Conservation (phyloP, 208 protist genomes). For the Novymonas esmeraldas region DNA sequence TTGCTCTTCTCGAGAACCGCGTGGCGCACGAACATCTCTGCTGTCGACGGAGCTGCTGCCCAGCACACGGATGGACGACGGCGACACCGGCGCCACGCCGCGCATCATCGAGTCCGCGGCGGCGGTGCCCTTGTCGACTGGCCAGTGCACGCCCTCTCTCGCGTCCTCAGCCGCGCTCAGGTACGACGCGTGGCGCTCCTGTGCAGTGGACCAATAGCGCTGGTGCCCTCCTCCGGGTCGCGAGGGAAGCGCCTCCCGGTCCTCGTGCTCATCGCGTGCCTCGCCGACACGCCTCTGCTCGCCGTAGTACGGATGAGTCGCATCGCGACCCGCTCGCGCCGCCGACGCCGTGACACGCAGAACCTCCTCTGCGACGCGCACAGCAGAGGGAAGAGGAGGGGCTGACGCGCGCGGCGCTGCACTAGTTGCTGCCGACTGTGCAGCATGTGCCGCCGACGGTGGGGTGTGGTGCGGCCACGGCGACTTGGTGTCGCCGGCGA, state of each 20-base stretch:
- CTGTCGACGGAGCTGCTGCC: not conserved
- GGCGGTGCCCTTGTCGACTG: too few species aligned
- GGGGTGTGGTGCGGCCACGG: not conserved
- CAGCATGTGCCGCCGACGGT: not conserved
- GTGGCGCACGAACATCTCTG: too few species aligned
- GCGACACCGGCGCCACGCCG: too few species aligned
- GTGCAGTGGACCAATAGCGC: too few species aligned
- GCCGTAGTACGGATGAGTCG: constrained; percentile 21
- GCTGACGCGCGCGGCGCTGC: too few species aligned
- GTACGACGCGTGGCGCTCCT: too few species aligned
- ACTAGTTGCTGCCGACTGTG: not conserved
- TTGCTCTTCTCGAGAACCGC: too few species aligned
- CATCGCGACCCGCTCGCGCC: not conserved
- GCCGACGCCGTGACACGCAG: constrained; percentile 10
- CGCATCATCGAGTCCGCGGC: too few species aligned
- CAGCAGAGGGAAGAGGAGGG: constrained; percentile 6
- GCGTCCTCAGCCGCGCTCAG: too few species aligned
- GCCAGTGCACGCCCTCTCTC: too few species aligned
- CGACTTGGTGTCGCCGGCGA: not conserved
- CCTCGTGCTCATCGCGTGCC: too few species aligned
- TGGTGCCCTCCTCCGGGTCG: too few species aligned
- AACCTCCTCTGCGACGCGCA: constrained; percentile 28
- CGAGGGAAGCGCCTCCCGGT: not conserved
- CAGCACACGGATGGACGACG: not conserved
- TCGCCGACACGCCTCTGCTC: not conserved